Conservation (phyloP, 208 protist species). For the Tritrichomonas foetus region DNA sequence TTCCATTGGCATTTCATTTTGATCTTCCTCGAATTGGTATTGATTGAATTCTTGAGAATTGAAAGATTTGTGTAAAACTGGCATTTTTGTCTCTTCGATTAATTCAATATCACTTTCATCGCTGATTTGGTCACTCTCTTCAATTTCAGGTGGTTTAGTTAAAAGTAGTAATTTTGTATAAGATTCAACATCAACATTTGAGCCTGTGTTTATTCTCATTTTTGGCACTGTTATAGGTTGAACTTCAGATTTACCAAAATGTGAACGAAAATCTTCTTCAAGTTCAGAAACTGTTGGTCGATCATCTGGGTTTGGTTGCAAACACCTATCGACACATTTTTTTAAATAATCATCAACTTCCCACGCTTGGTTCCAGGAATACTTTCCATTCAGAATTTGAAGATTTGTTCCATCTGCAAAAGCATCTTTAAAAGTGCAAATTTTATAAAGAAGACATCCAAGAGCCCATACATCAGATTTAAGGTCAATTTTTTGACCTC, state of each 20-base stretch:
- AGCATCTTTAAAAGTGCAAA: neutral
- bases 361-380: neutral
- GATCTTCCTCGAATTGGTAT: neutral
- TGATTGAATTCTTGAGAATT: neutral
- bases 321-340: neutral
- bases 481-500: neutral
- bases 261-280: too few species aligned
- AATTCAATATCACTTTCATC: slow-evolving; percentile 4
- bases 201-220: neutral
- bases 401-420: neutral
- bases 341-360: neutral
- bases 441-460: neutral
- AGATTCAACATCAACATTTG: neutral
- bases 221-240: neutral
- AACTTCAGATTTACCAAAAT: neutral
- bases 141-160: neutral
- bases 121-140: neutral
- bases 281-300: too few species aligned
- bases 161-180: neutral
- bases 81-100: neutral
- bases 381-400: neutral
- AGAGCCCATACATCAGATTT: slow-evolving; percentile 21
- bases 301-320: neutral
- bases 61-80: neutral
- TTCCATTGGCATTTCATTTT: neutral